phyloP scores from a whole-genome alignment of 2,329 filamentous ascomycete genomes.

The Pseudogymnoascus sp. region DNA sequence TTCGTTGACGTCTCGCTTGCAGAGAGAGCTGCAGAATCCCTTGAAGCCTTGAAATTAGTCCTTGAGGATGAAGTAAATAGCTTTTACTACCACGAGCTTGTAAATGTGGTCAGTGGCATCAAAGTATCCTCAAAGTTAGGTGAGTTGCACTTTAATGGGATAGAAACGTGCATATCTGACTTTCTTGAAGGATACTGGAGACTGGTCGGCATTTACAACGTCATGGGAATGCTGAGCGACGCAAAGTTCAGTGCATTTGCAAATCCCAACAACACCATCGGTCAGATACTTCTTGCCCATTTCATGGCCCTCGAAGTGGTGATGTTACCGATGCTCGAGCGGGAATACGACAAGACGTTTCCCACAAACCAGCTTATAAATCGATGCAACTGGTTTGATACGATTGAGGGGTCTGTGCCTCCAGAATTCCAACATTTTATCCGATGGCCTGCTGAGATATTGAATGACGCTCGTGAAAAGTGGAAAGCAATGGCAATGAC shows the following conservation, averaged over 20 bases:
- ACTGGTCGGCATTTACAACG: conserved; percentile 34
- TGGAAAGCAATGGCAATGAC: background rate
- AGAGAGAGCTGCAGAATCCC: conserved; percentile 37
- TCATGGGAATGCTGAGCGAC: conserved; percentile 32
- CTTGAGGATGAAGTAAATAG: conserved; percentile 34
- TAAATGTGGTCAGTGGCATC: conserved; percentile 33
- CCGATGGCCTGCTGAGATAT: conserved; percentile 15
- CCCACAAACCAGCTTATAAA: conserved; percentile 9
- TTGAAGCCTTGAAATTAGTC: conserved; percentile 36
- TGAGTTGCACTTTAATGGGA: conserved; percentile 13
- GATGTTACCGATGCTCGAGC: conserved; percentile 31
- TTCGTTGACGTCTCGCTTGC: conserved; percentile 37
- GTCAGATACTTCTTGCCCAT: conserved; percentile 37
- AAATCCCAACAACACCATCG: conserved; percentile 32
- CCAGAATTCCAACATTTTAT: conserved; percentile 8
- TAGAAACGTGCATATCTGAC: conserved; percentile 9
- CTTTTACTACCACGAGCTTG: conserved; percentile 38
- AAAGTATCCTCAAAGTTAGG: conserved; percentile 19
- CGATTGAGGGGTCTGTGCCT: conserved; percentile 5
- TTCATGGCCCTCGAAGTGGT: conserved; percentile 39
- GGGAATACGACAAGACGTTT: conserved; percentile 22
- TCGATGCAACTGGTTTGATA: conserved; percentile 14
- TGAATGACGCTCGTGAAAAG: background rate
- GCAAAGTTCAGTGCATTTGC: conserved; percentile 36
- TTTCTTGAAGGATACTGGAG: conserved; percentile 30